Evolutionary conservation across 2,329 filamentous ascomycete genomes (phyloP).

Genomic region (Nemania serpens): DNA sequence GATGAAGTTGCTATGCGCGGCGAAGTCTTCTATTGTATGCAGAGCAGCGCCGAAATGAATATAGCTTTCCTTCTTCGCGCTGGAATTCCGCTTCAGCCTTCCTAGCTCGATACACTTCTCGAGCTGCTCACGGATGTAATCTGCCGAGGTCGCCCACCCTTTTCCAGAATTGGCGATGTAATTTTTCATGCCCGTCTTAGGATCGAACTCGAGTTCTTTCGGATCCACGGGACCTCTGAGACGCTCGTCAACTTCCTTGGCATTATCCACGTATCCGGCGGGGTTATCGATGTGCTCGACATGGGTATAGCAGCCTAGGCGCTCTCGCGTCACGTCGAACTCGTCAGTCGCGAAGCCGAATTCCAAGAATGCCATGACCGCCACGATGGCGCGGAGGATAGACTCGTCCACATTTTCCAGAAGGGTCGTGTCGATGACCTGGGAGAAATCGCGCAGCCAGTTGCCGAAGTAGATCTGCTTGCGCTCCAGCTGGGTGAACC

Average conservation of each 20-base stretch:
- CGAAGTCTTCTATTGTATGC: conserved; percentile 59
- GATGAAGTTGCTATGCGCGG: conserved; percentile 59
- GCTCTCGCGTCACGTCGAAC: conserved; percentile 59
- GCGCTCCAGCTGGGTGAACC: conserved; percentile 46
- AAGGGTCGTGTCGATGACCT: conserved; percentile 60
- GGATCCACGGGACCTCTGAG: conserved; percentile 39
- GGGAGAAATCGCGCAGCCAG: conserved; percentile 55
- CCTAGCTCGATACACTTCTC: conserved; percentile 35
- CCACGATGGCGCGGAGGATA: conserved; percentile 58
- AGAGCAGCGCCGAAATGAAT: conserved; percentile 53
- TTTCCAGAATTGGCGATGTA: conserved; percentile 39
- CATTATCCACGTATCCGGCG: conserved; percentile 40
- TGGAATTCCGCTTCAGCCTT: conserved; percentile 28
- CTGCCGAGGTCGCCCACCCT: conserved; percentile 39
- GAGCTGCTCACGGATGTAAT: conserved; percentile 38
- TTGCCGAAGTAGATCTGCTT: conserved; percentile 51
- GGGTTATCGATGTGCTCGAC: conserved; percentile 60
- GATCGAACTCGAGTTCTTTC: conserved; percentile 39
- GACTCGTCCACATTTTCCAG: conserved; percentile 57
- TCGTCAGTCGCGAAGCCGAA: conserved; percentile 62
- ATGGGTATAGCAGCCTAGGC: conserved; percentile 54
- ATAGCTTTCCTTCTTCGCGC: conserved; percentile 32
- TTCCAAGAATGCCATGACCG: conserved; percentile 59
- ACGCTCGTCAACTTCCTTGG: conserved; percentile 37
- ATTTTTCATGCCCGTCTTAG: conserved; percentile 41